These are phyloP conservation scores for Thoreauomyces humboldtii DNA, from an alignment of 192 early-diverging fungal species.

Conservation along the genomic window DNA sequence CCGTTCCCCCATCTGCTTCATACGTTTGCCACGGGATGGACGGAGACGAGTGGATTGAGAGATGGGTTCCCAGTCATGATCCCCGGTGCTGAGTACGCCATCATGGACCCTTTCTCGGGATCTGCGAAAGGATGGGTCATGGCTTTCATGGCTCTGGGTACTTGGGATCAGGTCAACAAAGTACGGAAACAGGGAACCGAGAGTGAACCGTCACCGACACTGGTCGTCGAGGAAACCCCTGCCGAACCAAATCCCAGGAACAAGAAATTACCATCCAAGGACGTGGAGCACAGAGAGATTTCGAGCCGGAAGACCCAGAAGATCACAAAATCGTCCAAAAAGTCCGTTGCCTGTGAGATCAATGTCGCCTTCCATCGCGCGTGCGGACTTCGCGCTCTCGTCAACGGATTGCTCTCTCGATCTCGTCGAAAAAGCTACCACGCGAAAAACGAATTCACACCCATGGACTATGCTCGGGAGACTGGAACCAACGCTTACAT, in stretches of 20 bases:
- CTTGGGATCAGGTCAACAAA: conserved; percentile 32
- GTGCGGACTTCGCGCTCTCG: conserved; percentile 29
- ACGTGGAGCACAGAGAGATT: too few species aligned
- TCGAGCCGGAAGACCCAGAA: too few species aligned
- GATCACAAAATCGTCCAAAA: too few species aligned
- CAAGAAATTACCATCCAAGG: too few species aligned
- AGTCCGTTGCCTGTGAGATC: conserved; percentile 14
- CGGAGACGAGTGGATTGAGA: not conserved
- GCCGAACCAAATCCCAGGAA: too few species aligned
- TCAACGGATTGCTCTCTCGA: conserved; percentile 6
- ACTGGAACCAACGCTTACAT: conserved; percentile 31
- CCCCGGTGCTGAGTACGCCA: conserved; percentile 42
- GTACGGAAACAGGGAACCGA: not conserved
- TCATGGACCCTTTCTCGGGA: conserved; percentile 44
- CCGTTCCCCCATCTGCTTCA: conserved; percentile 22
- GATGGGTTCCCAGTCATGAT: conserved; percentile 40
- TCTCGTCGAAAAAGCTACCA: too few species aligned
- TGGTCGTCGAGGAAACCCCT: too few species aligned
- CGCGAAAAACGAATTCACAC: too few species aligned
- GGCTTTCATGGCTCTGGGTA: conserved; percentile 36
- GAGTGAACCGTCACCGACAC: not conserved
- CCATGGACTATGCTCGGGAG: conserved; percentile 28
- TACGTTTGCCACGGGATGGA: not conserved
- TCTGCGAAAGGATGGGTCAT: conserved; percentile 40
- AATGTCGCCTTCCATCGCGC: conserved; percentile 17